phyloP scores from a whole-genome alignment of 768 basidiomycete species.

The Boletus huronensis region DNA sequence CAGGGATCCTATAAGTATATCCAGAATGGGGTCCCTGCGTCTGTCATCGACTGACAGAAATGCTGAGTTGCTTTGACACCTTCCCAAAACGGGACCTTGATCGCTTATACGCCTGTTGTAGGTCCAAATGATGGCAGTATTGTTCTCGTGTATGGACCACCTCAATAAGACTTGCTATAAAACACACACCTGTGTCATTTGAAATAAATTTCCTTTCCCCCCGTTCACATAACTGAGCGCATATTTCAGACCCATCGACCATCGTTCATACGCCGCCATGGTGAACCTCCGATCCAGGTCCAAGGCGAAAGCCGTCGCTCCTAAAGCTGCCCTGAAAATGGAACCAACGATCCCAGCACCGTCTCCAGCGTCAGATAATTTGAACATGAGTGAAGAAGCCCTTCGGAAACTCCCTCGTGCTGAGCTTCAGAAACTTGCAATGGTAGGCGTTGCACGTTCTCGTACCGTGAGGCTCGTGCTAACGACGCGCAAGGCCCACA shows the following conservation, averaged over 20 bases:
- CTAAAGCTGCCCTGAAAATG: background rate
- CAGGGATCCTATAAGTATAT: background rate
- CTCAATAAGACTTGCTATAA: constrained; percentile 2
- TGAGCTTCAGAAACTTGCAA: constrained; percentile 26
- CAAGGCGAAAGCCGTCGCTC: constrained; percentile 4
- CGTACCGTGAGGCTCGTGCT: background rate
- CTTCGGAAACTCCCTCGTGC: constrained; percentile 26
- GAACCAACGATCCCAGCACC: background rate
- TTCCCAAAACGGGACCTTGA: background rate
- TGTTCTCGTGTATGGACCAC: constrained; percentile 10
- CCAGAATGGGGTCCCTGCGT: background rate
- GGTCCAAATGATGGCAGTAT: constrained; percentile 13
- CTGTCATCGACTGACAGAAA: background rate
- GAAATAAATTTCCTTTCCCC: background rate
- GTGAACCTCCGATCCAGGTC: constrained; percentile 7
- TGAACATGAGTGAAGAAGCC: constrained; percentile 7
- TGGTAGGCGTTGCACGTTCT: constrained; percentile 9
- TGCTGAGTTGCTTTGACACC: constrained; percentile 14
- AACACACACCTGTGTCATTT: background rate
- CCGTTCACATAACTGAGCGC: background rate
- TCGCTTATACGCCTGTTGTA: constrained; percentile 13
- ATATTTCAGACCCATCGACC: background rate
- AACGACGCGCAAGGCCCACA: constrained; percentile 17
- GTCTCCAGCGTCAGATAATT: background rate
- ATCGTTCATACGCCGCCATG: constrained; percentile 3